Evolutionary conservation across 2,329 filamentous ascomycete genomes (phyloP), one percentile per base, ranked within the genome.

Genomic region (Pseudogymnoascus sp.): DNA sequence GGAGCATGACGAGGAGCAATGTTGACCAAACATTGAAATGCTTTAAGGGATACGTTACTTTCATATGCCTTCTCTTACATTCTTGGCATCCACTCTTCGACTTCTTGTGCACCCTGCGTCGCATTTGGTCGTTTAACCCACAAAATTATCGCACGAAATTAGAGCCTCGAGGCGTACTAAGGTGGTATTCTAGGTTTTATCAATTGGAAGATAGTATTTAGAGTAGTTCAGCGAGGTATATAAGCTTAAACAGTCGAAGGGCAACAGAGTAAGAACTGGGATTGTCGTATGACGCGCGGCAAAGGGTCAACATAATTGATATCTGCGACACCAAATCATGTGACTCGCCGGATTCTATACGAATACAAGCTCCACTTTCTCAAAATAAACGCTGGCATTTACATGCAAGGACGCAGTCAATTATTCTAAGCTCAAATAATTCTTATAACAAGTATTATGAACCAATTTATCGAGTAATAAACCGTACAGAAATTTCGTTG

Each of bases 11-110:
- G 7, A 17, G 40, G 64, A 44, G 17, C 11, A 42, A 60, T 50
- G 26, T 13, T 46, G 61, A 37, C 7, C 42, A 26, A 40, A 33
- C 44, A 13, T n/a, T n/a, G 31, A n/a, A 31, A 33, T 23, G 15
- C 2, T 19, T 46, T 9, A 26, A 17, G 56, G 62, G n/a, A 56
- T 56, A 15, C 3, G 56, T 62, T 66, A 76, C 75, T 67, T 76
- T 76, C 50, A 76, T 69, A 64, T 76, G 75, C 7, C 75, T 71
- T 23, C 70, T 70, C 64, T 77, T 77, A 63, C 75, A 77, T 65
- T 75, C 70, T 7, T 68, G 33, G 59, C 75, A 77, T 23, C 75
- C 75, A 64, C 72, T 73, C 44, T 73, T 70, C n/a, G 75, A 77
- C 66, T 76, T 77, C 42, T 68, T 71, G 64, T 77, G 75, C 3